Conservation (phyloP, 768 basidiomycete species). For the Mycena crocata region DNA sequence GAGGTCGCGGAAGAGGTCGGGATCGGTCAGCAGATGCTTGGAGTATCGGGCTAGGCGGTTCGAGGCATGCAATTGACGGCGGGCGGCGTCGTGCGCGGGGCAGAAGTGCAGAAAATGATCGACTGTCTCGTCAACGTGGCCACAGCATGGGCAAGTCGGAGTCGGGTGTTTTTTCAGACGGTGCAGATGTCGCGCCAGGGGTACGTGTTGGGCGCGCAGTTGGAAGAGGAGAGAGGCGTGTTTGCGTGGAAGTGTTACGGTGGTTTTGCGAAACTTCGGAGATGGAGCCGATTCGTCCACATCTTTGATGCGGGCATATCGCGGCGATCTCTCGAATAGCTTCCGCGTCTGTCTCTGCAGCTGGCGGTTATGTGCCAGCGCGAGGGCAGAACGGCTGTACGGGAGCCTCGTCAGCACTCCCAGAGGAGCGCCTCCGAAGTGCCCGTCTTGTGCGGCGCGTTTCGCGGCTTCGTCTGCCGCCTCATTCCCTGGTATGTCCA, state of each 20-base stretch:
- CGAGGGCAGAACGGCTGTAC: not conserved
- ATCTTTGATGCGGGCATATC: not conserved
- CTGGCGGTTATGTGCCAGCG: not conserved
- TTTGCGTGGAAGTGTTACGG: not conserved
- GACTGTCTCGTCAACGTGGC: too few species aligned
- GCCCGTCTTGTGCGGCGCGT: not conserved
- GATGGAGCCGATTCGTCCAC: not conserved
- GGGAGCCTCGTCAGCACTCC: not conserved
- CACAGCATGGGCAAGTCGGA: not conserved
- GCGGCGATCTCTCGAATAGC: not conserved
- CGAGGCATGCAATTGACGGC: too few species aligned
- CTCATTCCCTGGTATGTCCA: not conserved
- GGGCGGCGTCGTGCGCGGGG: too few species aligned
- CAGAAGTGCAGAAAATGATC: too few species aligned
- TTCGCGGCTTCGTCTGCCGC: not conserved
- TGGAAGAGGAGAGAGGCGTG: not conserved
- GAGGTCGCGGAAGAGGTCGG: too few species aligned
- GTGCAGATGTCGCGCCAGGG: not conserved
- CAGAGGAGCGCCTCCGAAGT: not conserved
- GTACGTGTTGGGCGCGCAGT: not conserved
- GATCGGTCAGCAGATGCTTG: too few species aligned
- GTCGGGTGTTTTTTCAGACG: too few species aligned
- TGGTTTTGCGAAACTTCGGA: not conserved
- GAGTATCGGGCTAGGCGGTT: too few species aligned
- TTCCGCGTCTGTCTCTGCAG: not conserved